Evolutionary conservation across 2,329 filamentous ascomycete species (phyloP), one percentile per base, ranked within the genome.

Genomic region (Capronia americana): DNA sequence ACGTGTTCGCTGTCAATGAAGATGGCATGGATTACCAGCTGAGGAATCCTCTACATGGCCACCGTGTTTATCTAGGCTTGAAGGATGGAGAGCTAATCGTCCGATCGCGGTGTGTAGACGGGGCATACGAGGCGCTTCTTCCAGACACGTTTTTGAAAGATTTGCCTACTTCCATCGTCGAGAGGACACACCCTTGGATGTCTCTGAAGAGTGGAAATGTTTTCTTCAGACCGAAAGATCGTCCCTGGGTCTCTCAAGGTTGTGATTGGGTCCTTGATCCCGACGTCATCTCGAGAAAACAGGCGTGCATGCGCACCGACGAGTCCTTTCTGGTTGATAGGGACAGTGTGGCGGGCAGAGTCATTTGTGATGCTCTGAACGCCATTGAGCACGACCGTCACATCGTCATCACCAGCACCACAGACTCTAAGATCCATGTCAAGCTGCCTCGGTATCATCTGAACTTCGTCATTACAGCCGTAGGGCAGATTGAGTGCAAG

Each of bases 111-210:
- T 28, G 56, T 20, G 69, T 61, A 24, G 65, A 70, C 0, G 46
- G 50, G 2, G 50, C 61, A 0, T 74, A 73, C 56, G 76, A 80
- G 59, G 73, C 77, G 26, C 65, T 81, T 14, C 74, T 77, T 0
- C 65, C 69, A 7, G 69, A 71, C n/a, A 59, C 74, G 24, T 72
- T 80, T 6, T 20, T 44, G 2, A 67, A 57, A 11, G 70, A 74
- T 30, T 70, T 81, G 7, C 79, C 78, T 12, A 62, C 66, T 0
- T 54, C 68, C 0, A 80, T 86, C 6, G 69, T 82, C 1, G 53
- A 79, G 1, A 68, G 79, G 0, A 81, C 77, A 60, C 74, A 78
- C 0, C 84, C 86, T 63, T 87, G 85, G 84, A 79, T 83, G 53
- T 69, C 82, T 24, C 3, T 74, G 0, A 51, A 69, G 0, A 70